Evolutionary conservation across 2,329 filamentous ascomycete species (phyloP).

Genomic region (Aspergillaceae sp.): DNA sequence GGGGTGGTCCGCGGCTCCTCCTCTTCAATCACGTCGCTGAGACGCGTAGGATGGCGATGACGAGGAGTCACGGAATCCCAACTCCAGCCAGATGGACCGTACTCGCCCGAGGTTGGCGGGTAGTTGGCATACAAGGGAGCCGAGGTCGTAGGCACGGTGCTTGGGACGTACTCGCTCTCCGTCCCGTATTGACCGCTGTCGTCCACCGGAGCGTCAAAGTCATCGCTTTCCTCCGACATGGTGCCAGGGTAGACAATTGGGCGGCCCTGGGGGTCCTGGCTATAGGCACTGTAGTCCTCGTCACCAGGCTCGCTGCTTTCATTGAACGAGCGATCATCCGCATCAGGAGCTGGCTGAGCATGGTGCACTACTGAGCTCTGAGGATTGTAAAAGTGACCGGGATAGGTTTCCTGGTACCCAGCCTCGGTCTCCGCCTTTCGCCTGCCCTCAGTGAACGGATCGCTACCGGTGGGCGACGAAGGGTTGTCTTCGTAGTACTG

Average conservation of each 20-base stretch:
- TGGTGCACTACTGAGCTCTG: slow-evolving; percentile 21
- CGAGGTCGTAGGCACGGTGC: slow-evolving; percentile 17
- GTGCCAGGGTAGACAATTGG: slow-evolving; percentile 48
- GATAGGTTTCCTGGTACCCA: slow-evolving; percentile 18
- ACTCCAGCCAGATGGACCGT: slow-evolving; percentile 58
- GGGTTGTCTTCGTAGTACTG: slow-evolving; percentile 45
- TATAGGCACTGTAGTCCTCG: slow-evolving; percentile 63
- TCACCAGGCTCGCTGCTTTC: slow-evolving; percentile 54
- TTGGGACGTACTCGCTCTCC: slow-evolving; percentile 18
- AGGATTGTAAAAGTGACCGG: slow-evolving; percentile 33
- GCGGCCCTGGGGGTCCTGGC: slow-evolving; percentile 53
- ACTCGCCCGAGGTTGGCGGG: slow-evolving; percentile 46
- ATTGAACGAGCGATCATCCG: slow-evolving; percentile 42
- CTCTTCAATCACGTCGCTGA: slow-evolving; percentile 83
- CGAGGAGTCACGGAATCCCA: slow-evolving; percentile 66
- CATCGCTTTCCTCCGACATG: slow-evolving; percentile 45
- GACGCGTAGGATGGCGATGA: slow-evolving; percentile 78
- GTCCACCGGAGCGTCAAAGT: slow-evolving; percentile 44
- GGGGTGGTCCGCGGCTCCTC: slow-evolving; percentile 66
- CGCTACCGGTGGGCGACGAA: slow-evolving; percentile 49
- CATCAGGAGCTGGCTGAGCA: slow-evolving; percentile 33
- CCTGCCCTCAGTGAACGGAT: slow-evolving; percentile 50
- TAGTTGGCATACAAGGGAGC: slow-evolving; percentile 21
- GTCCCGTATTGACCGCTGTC: slow-evolving; percentile 40
- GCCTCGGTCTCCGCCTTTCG: slow-evolving; percentile 19